Base-by-base conservation (phyloP, 345 rosid species). In the Dipteronia sinensis region DNA sequence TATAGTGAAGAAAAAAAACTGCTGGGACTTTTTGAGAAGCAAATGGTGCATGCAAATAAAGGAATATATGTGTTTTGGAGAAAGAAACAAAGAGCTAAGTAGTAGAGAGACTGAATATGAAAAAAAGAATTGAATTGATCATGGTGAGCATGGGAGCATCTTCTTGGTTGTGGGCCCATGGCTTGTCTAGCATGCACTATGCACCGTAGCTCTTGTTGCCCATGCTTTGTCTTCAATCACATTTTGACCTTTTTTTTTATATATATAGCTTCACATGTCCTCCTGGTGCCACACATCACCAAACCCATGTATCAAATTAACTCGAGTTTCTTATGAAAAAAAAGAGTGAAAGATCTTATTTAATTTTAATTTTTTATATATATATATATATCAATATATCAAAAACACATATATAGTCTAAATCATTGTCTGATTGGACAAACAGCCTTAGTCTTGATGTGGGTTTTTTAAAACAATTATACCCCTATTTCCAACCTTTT, bases 161-260 rank as follows among this genome's bases (percentile, higher is more conserved):
- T 47, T 40, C 62, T 59, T 59, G 64, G 79, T 65, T 82, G 88
- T 72, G 88, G 86, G 82, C 22, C 87, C 80, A 58, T 42, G 53
- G 83, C 12, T 69, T 87, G 88, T 87, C 90, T 77, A 77, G 90
- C 88, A 83, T 87, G 88, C 85, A 78, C 77, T 79, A 67, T 8
- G 72, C 77, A 72, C 77, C 46, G 72, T 69, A 81, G 86, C 73
- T 69, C 65, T 72, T 65, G 76, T 56, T 71, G 61, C 67, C 82
- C 91, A 86, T 86, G 89, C 89, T 83, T 44, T 80, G 85, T 78
- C 84, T 82, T 71, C 31, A 29, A 40, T 22, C 5, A 67, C 74
- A 59, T 62, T 71, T 76, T 77, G 9, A 65, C 47, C 42, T 10
- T 27, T 12, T 7, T 49, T 51, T n/a, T 51, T 42, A 1, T 42